These are phyloP conservation scores for Tilletia caries DNA, from an alignment of 1,284 basidiomycete genomes.

Conservation along the genomic window DNA sequence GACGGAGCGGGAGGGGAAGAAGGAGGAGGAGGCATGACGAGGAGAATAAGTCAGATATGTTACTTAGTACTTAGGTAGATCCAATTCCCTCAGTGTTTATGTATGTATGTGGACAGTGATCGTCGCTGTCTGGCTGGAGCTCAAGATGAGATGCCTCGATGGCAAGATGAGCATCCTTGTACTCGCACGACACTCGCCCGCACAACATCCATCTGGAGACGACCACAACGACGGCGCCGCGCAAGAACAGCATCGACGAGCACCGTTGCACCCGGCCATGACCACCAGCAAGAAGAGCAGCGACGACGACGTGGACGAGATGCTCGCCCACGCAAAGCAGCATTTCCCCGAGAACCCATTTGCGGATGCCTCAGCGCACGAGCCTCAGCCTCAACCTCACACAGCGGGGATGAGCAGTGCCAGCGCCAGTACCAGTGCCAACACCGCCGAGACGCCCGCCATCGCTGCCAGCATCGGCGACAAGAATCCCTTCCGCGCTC, in stretches of 20 bases:
- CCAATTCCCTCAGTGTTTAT: too few species aligned
- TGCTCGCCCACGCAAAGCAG: background rate
- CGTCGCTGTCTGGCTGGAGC: too few species aligned
- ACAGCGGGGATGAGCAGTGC: background rate
- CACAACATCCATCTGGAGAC: too few species aligned
- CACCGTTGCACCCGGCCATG: background rate
- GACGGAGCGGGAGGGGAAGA: too few species aligned
- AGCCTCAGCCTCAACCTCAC: background rate
- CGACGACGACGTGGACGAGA: background rate
- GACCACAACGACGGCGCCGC: too few species aligned
- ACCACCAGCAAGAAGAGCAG: background rate
- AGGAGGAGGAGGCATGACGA: too few species aligned
- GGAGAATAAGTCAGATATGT: too few species aligned
- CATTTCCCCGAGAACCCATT: conserved; percentile 12
- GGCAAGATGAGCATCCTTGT: too few species aligned
- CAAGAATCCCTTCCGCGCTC: conserved; percentile 4
- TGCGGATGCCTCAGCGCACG: background rate
- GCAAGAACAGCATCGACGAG: background rate
- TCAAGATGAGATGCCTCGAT: too few species aligned
- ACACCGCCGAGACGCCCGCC: background rate
- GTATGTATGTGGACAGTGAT: too few species aligned
- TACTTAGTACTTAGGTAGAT: too few species aligned
- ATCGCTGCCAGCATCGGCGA: background rate
- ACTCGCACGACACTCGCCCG: too few species aligned
- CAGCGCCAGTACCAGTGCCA: background rate